phyloP scores from a whole-genome alignment of 306 rosid species.

The Gynostemma pentaphyllum region DNA sequence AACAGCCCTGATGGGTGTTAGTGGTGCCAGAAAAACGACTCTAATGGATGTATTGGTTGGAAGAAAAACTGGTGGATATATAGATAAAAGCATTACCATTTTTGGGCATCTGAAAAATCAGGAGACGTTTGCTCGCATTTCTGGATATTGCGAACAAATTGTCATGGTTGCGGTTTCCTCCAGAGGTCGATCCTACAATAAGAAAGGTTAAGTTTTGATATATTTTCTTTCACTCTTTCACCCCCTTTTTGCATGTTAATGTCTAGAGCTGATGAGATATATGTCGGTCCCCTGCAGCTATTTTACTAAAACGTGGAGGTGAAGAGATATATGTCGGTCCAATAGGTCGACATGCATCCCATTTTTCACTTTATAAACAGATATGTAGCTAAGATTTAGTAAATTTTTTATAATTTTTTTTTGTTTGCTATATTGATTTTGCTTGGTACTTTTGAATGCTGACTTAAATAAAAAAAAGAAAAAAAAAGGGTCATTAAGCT shows the following conservation, averaged over 20 bases:
- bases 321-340: no score
- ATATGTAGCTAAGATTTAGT: not conserved
- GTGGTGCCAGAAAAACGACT: no score
- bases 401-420: not conserved
- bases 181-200: slow-evolving; percentile 25
- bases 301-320: no score
- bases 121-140: slow-evolving; percentile 41
- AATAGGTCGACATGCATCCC: no score
- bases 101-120: slow-evolving; percentile 52
- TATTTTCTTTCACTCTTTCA: not conserved
- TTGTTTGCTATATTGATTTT: not conserved
- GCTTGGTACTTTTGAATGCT: not conserved
- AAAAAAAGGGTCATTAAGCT: not conserved
- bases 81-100: slow-evolving; percentile 37
- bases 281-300: no score
- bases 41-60: no score
- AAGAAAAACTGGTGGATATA: no score
- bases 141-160: slow-evolving; percentile 49
- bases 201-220: slow-evolving; percentile 24
- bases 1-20: no score
- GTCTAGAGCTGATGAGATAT: no score
- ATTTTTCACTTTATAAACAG: not conserved
- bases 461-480: no score
- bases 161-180: slow-evolving; percentile 47
- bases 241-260: no score